Conservation (phyloP, 2,329 filamentous ascomycete species). For the Coleophoma crateriformis region DNA sequence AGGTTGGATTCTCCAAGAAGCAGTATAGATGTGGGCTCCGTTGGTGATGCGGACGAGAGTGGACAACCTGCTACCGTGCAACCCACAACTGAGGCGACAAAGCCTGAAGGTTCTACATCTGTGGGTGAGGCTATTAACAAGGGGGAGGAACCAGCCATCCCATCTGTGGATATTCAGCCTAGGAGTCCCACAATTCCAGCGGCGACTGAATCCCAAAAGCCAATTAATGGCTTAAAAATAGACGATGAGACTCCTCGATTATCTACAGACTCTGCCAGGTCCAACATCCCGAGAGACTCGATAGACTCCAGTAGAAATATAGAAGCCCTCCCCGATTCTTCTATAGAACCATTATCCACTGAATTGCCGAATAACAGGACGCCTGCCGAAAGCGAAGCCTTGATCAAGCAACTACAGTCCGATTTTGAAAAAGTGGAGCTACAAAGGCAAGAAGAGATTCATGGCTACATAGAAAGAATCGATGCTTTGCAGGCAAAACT, state of each 20-base stretch:
- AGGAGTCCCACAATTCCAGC: no score
- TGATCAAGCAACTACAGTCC: slow-evolving; percentile 29
- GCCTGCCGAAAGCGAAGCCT: slow-evolving; percentile 31
- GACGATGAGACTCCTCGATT: slow-evolving; percentile 8
- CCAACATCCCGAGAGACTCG: slow-evolving; percentile 18
- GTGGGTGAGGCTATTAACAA: background rate
- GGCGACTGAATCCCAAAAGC: background rate
- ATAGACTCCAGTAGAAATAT: slow-evolving; percentile 15
- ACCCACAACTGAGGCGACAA: background rate
- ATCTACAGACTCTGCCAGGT: slow-evolving; percentile 21
- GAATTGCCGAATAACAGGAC: slow-evolving; percentile 9
- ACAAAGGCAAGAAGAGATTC: slow-evolving; percentile 73
- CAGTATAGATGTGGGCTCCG: slow-evolving; percentile 34
- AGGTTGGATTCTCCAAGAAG: slow-evolving; percentile 34
- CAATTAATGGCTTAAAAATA: slow-evolving; percentile 12
- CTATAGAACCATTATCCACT: slow-evolving; percentile 20
- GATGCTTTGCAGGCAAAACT: slow-evolving; percentile 90
- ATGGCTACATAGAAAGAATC: slow-evolving; percentile 80
- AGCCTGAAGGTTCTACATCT: background rate
- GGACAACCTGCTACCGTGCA: background rate
- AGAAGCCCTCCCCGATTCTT: slow-evolving; percentile 18
- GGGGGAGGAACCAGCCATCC: no score
- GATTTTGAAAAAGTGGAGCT: slow-evolving; percentile 22
- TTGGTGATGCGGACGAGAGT: slow-evolving; percentile 9
- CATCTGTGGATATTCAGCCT: no score